These are phyloP conservation scores for Chlorella variabilis DNA, from an alignment of 163 green algal species.

Conservation along the genomic window DNA sequence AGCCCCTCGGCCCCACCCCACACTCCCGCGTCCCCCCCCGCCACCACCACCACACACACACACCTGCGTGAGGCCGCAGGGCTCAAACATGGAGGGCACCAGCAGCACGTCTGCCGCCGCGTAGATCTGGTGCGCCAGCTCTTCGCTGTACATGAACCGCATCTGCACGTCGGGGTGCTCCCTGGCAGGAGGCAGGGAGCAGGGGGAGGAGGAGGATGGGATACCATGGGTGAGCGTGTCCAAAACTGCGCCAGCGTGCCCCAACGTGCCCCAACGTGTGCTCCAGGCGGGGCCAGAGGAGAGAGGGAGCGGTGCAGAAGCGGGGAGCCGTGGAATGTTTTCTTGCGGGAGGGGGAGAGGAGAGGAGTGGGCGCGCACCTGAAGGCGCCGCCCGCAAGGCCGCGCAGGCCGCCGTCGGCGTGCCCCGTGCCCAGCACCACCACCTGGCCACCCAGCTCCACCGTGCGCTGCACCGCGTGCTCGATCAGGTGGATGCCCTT, in stretches of 20 bases:
- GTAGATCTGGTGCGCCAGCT: constrained; percentile 94
- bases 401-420: constrained; percentile 48
- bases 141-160: constrained; percentile 77
- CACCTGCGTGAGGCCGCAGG: constrained; percentile 97
- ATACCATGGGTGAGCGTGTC: neutral
- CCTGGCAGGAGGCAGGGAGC: neutral
- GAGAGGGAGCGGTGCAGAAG: too few relatives aligned
- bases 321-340: too few relatives aligned
- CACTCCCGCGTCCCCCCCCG: too few relatives aligned
- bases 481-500: constrained; percentile 96
- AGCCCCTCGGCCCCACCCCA: too few relatives aligned
- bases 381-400: constrained; percentile 28
- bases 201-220: neutral
- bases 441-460: constrained; percentile 87
- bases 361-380: too few relatives aligned
- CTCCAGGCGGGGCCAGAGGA: too few relatives aligned
- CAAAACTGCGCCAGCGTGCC: neutral
- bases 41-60: neutral
- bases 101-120: constrained; percentile 91
- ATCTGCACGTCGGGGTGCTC: constrained; percentile 39
- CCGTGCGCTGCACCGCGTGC: constrained; percentile 79
- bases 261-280: too few relatives aligned
- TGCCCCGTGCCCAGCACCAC: constrained; percentile 91
- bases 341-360: too few relatives aligned
- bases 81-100: constrained; percentile 98